phyloP scores from a whole-genome alignment of 1,139 yeast genomes.

The Scheffersomyces lignicola region DNA sequence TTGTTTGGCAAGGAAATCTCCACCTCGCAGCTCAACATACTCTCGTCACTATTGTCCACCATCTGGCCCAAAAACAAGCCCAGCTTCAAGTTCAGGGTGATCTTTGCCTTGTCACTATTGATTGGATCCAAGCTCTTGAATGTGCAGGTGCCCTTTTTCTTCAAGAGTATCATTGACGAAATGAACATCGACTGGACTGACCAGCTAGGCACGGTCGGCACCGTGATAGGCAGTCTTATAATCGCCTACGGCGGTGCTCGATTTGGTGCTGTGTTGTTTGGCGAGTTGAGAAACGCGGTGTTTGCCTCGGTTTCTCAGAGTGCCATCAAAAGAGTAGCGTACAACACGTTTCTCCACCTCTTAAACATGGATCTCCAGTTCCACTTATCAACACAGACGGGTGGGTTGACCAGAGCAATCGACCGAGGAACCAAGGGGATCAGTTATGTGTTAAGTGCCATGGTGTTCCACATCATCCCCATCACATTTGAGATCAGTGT shows the following conservation, averaged over 20 bases:
- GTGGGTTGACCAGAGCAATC: slow-evolving; percentile 93
- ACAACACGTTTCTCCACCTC: slow-evolving; percentile 81
- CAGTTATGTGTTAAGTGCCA: slow-evolving; percentile 85
- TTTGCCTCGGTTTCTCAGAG: slow-evolving; percentile 95
- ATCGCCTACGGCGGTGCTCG: slow-evolving; percentile 92
- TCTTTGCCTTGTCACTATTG: slow-evolving; percentile 69
- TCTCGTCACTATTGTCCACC: slow-evolving; percentile 65
- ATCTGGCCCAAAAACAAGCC: slow-evolving; percentile 87
- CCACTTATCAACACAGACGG: slow-evolving; percentile 90
- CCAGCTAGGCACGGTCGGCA: slow-evolving; percentile 58
- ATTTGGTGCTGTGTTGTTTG: slow-evolving; percentile 91
- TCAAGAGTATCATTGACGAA: slow-evolving; percentile 83
- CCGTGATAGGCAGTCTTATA: slow-evolving; percentile 71
- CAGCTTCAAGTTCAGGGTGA: slow-evolving; percentile 71
- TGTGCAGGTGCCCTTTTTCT: slow-evolving; percentile 94
- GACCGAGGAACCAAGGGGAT: slow-evolving; percentile 98
- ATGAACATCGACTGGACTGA: slow-evolving; percentile 89
- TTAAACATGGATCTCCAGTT: slow-evolving; percentile 84
- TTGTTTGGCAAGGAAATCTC: slow-evolving; percentile 26
- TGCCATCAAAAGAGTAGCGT: slow-evolving; percentile 89
- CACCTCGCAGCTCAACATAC: slow-evolving; percentile 60
- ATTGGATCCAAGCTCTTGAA: slow-evolving; percentile 81
- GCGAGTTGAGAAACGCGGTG: slow-evolving; percentile 90
- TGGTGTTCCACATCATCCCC: slow-evolving; percentile 96
- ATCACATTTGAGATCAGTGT: slow-evolving; percentile 87